Evolutionary conservation across 805 yeast species (phyloP).

Genomic region (Myxozyma sirexii): DNA sequence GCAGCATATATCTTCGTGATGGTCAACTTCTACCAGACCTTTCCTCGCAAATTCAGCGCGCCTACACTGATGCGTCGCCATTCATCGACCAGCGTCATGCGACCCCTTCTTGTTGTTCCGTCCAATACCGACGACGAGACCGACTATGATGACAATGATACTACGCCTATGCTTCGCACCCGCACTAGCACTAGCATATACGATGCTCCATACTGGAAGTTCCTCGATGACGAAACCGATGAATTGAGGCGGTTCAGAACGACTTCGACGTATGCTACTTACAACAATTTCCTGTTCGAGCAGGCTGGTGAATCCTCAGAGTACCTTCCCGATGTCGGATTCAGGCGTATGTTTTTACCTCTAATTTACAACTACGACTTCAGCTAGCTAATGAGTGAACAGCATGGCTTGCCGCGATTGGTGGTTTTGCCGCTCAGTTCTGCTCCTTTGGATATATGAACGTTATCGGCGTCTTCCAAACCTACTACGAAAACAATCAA

Average conservation of each 20-base stretch:
- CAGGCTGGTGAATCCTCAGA: slow-evolving; percentile 18
- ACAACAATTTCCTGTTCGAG: slow-evolving; percentile 22
- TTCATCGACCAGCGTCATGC: slow-evolving; percentile 13
- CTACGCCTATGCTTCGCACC: slow-evolving; percentile 6
- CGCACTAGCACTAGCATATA: slow-evolving; percentile 16
- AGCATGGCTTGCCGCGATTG: slow-evolving; percentile 58
- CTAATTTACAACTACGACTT: neutral
- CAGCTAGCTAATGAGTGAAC: neutral
- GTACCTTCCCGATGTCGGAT: slow-evolving; percentile 26
- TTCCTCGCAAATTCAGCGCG: slow-evolving; percentile 6
- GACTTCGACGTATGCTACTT: slow-evolving; percentile 23
- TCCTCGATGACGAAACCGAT: slow-evolving; percentile 16
- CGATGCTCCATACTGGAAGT: slow-evolving; percentile 21
- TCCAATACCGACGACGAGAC: neutral
- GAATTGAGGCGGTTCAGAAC: slow-evolving; percentile 21
- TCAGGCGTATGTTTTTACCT: slow-evolving; percentile 14
- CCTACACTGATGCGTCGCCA: slow-evolving; percentile 6
- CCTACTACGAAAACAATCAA: slow-evolving; percentile 38
- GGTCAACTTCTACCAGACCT: slow-evolving; percentile 18
- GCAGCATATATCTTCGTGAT: neutral
- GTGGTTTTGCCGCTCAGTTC: slow-evolving; percentile 60
- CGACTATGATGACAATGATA: slow-evolving; percentile 11
- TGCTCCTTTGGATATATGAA: slow-evolving; percentile 59
- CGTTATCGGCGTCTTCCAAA: slow-evolving; percentile 40
- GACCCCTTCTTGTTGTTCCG: slow-evolving; percentile 12